Base-by-base conservation (phyloP, 2,329 filamentous ascomycete genomes). In the Karstenula rhodostoma region DNA sequence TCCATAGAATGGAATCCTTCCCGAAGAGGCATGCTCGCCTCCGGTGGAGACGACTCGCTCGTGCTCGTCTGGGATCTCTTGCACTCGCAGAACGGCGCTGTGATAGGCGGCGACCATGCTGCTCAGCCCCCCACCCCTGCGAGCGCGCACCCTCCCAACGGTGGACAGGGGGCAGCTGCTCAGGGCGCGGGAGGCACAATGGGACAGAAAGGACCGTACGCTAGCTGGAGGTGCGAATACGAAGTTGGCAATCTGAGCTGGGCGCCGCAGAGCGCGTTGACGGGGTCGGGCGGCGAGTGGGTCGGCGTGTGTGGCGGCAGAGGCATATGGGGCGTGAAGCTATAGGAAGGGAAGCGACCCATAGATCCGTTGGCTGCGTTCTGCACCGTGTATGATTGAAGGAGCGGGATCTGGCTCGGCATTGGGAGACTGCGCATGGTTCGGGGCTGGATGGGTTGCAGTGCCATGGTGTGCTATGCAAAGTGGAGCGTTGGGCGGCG, bases 1-100 rank as follows among this genome's bases (percentile, higher is more conserved):
- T 95, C 91, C 72, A 91, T 98, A 60, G 95, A 99, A 80, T 99
- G 95, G 95, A 96, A 93, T 9, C 94, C 93, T 0, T 87, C 88
- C 57, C 87, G 94, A 60, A 86, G 95, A 70, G 95, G 95, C 25
- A 91, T 94, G 66, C 86, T 99, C 19, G 94, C 94, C 17, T 96
- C 93, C 0, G 95, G 95, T 35, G 95, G 86, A 6, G 95, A 99
- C 72, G 95, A 99, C 78, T 94, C 89, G 65, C 87, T 95, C 67
- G 94, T 98, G 1, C 84, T 98, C 33, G 85, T 97, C 17, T 99
- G 95, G 95, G 95, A 99, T 78, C 83, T 99, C 10, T 85, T 97
- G 65, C 94, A 91, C 70, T 85, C 85, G 46, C 80, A 84, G 56
- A 85, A 85, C 59, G 79, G 82, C 12, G 82, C 78, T 73, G 81